Base-by-base conservation (phyloP, 2,329 filamentous ascomycete species). In the Aspergillus sp. region DNA sequence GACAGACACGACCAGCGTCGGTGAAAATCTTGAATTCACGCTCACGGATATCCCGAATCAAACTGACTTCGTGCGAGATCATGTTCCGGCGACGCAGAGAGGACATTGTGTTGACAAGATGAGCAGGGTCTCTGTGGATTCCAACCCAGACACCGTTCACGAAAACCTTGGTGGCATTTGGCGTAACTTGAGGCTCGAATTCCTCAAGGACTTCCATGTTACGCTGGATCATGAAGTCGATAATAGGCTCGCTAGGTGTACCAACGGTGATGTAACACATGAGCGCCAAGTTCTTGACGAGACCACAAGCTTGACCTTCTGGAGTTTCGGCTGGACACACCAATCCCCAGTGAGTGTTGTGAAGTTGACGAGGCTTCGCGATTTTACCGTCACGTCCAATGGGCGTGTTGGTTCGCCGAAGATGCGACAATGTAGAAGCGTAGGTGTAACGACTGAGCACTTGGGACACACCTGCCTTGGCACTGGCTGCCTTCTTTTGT, bases 191-290 rank as follows among this genome's bases (percentile, higher is more conserved):
- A 5, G 88, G 86, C 62, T 93, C 88, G 59, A 96, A 98, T 65
- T 98, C 93, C 65, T 98, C 93, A 1, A 98, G 77, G 2, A 96
- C 82, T 62, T 97, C 91, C 89, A 98, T 96, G 60, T 91, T 90
- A 52, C 90, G 79, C 55, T 91, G 86, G 55, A 91, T 88, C 88
- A 98, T 93, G 72, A 95, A 98, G 57, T 95, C 88, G 33, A 91
- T 82, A 56, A 97, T 86, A 2, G 91, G 90, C 45, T 91, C 86
- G 12, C 88, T 88, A 11, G 90, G 89, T 28, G 90, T 94, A 58
- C 91, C 91, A 39, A 97, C 90, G 59, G 90, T 96, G 61, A 98
- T 90, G 59, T 95, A 96, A 64, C 93, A 97, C 91, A 98, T 97
- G 41, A 98, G 77, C 5, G 93, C 90, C 64, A 98, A 64, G 61